Conservation (phyloP, 208 protist species). For the Cochliopodium minus region DNA sequence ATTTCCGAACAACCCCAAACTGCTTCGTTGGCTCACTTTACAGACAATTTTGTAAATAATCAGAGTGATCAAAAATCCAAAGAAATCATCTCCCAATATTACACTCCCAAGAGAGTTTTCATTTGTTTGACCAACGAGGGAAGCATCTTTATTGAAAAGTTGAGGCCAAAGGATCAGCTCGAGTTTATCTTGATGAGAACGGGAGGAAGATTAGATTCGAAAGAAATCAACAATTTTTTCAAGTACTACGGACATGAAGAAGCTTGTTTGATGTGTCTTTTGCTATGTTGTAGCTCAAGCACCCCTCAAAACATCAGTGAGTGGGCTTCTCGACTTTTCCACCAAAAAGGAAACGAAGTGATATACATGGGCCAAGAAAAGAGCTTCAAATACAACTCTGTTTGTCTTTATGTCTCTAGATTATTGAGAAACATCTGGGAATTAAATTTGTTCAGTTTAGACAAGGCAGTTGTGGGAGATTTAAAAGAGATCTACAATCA, state of each 20-base stretch:
- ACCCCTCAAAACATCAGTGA: no score
- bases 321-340: no score
- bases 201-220: no score
- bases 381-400: no score
- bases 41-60: background rate
- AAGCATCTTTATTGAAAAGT: slow-evolving; percentile 4
- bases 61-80: background rate
- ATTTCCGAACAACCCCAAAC: background rate
- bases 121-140: slow-evolving; percentile 16
- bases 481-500: no score
- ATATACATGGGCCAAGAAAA: no score
- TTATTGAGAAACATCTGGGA: no score
- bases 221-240: background rate
- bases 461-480: no score
- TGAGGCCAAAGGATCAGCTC: background rate
- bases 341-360: no score
- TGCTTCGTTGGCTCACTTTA: background rate
- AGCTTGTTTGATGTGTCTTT: background rate
- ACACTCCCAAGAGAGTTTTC: slow-evolving; percentile 13
- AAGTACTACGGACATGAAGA: background rate
- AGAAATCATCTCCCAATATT: slow-evolving; percentile 13
- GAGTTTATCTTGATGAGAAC: background rate
- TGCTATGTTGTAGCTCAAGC: no score
- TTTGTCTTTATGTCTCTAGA: no score
- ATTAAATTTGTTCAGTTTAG: no score